Percentiles rank a stretch among this genome's conserved stretches.
Conservation (phyloP, 371 early-diverging fungal species). For the Enterocytospora artemiae region DNA sequence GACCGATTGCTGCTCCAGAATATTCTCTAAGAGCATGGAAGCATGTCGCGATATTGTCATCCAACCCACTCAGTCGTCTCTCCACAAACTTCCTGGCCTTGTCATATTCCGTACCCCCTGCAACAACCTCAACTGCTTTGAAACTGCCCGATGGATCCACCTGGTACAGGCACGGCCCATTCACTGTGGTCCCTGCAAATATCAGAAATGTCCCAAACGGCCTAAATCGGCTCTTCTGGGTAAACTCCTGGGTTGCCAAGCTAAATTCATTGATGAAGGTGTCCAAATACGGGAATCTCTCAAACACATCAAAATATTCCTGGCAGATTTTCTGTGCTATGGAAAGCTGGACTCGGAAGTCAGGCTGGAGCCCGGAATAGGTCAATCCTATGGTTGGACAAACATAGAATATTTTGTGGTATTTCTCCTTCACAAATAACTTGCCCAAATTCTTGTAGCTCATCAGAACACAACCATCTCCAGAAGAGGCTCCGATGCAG, state of each 20-base stretch:
- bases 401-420: slow-evolving; percentile 51
- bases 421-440: slow-evolving; percentile 37
- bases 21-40: slow-evolving; percentile 39
- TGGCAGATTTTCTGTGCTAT: slow-evolving; percentile 47
- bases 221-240: slow-evolving; percentile 53
- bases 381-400: slow-evolving; percentile 52
- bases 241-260: slow-evolving; percentile 52
- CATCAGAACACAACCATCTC: slow-evolving; percentile 54
- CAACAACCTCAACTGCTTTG: slow-evolving; percentile 17
- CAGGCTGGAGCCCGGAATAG: slow-evolving; percentile 56
- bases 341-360: slow-evolving; percentile 48
- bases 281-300: slow-evolving; percentile 44
- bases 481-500: slow-evolving; percentile 42
- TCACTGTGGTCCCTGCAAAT: slow-evolving; percentile 37
- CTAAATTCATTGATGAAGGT: slow-evolving; percentile 51
- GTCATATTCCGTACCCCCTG: slow-evolving; percentile 46
- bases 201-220: slow-evolving; percentile 56
- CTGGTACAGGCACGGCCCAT: slow-evolving; percentile 41
- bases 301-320: slow-evolving; percentile 54
- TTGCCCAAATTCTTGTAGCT: slow-evolving; percentile 45
- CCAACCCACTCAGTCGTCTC: slow-evolving; percentile 37
- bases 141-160: slow-evolving; percentile 57
- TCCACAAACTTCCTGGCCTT: slow-evolving; percentile 40
- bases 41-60: slow-evolving; percentile 49
- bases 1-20: slow-evolving; percentile 23